Evolutionary conservation across 805 yeast species (phyloP).

Genomic region (Saitoella complicata): DNA sequence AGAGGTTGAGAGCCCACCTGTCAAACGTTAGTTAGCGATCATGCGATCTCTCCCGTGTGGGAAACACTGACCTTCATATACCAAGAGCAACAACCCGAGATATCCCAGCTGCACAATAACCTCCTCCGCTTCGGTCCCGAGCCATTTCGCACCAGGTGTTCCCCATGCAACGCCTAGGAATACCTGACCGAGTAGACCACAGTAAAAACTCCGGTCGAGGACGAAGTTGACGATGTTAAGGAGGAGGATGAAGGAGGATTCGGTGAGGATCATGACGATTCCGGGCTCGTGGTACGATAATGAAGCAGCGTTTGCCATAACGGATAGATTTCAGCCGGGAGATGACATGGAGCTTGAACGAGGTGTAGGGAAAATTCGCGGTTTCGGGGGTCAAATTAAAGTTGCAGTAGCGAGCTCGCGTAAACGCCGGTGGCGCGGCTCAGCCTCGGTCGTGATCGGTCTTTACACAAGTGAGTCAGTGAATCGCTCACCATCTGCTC

Average conservation of each 20-base stretch:
- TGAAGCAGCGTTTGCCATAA: neutral
- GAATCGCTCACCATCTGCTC: too few relatives aligned
- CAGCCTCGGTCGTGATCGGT: too few relatives aligned
- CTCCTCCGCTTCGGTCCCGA: conserved; percentile 1
- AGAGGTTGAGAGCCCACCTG: conserved; percentile 4
- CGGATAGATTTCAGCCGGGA: too few relatives aligned
- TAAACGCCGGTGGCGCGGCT: too few relatives aligned
- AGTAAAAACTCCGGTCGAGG: neutral
- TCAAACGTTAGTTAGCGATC: neutral
- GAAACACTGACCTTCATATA: conserved; percentile 3
- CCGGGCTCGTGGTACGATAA: conserved; percentile 5
- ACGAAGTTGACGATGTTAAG: conserved; percentile 1
- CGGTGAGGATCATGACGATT: neutral
- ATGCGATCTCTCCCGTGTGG: neutral
- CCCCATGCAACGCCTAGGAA: conserved; percentile 5
- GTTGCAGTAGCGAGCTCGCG: too few relatives aligned
- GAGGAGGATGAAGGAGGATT: conserved; percentile 1
- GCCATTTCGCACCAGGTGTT: conserved; percentile 4
- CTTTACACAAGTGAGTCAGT: too few relatives aligned
- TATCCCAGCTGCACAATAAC: conserved; percentile 4
- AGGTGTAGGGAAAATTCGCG: too few relatives aligned
- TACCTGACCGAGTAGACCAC: conserved; percentile 6
- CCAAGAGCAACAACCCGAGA: conserved; percentile 3
- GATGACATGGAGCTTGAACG: too few relatives aligned
- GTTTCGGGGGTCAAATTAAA: too few relatives aligned